Base-by-base conservation (phyloP, 2,329 filamentous ascomycete species). In the Scedosporium minutisporum region DNA sequence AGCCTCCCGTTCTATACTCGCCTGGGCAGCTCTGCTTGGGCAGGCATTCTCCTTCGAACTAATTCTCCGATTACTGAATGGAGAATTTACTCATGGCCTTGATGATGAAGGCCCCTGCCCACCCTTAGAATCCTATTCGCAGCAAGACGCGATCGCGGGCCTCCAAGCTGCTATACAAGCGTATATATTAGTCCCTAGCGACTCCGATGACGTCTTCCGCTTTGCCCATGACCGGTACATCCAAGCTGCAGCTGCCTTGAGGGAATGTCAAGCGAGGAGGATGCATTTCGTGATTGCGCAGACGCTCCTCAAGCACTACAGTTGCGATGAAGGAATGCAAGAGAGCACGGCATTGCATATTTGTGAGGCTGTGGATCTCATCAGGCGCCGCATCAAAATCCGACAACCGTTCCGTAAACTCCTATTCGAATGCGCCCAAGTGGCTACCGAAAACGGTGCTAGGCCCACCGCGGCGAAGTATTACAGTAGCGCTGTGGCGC, bases 281-380 rank as follows among this genome's bases (percentile, higher is more conserved):
- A 97, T 97, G 93, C 92, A 97, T 73, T 97, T 93, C 68, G 86
- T 92, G 57, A 91, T 97, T 68, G 89, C 90, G 0, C 87, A 91
- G 70, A 88, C 88, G 0, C 84, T 97, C 66, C 84, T 93, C 72
- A 89, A 89, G 67, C 87, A 92, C 68, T 85, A 83, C 64, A 71
- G 78, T 6, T 74, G 82, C 25, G 86, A 91, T 64, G 78, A 83
- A 1, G 81, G 81, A 59, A 81, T 82, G 27, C 81, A 87, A 12
- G 92, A 96, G 69, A 87, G 84, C 64, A 87, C 88, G 64, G 90
- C 91, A 23, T 84, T 87, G 4, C 93, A 97, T 71, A 88, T 96
- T 3, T 93, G 90, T 70, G 84, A 89, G 67, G 87, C 89, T 1
- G 82, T 89, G 27, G 82, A 87, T 42, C 84, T 95, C 27, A 91